Evolutionary conservation across 148 eudicot genomes (phyloP).

Genomic region (Polygonum aviculare): DNA sequence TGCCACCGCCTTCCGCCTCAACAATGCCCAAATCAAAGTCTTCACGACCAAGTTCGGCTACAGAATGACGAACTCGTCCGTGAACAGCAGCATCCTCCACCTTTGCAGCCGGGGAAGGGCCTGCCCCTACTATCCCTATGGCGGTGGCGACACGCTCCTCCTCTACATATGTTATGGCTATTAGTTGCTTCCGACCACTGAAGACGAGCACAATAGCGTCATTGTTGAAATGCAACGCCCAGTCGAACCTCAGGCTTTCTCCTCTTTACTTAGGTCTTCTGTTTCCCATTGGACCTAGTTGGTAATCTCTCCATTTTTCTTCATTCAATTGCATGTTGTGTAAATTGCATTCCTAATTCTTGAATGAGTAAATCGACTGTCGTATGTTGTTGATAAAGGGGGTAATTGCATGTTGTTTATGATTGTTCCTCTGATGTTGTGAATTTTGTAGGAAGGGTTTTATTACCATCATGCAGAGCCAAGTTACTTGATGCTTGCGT

Average conservation of each 20-base stretch:
- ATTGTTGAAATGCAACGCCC: slow-evolving; percentile 38
- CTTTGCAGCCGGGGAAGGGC: no score
- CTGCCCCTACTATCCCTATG: no score
- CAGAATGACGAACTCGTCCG: no score
- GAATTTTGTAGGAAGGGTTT: slow-evolving; percentile 55
- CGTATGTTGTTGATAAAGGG: background rate
- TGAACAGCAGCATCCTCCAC: no score
- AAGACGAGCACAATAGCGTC: slow-evolving; percentile 43
- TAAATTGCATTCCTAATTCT: background rate
- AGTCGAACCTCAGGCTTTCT: slow-evolving; percentile 31
- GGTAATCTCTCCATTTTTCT: slow-evolving; percentile 22
- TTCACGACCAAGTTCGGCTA: no score
- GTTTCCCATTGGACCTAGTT: slow-evolving; percentile 39
- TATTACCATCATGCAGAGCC: slow-evolving; percentile 75
- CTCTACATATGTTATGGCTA: no score
- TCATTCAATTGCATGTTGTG: background rate
- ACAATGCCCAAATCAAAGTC: no score
- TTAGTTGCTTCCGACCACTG: slow-evolving; percentile 14
- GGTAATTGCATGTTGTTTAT: no score
- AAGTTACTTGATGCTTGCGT: slow-evolving; percentile 56
- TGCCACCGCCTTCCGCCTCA: no score
- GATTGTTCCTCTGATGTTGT: background rate
- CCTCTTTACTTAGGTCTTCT: slow-evolving; percentile 38
- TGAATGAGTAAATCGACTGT: background rate
- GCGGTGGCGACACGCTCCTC: no score